Evolutionary conservation across 2,329 filamentous ascomycete species (phyloP).

Genomic region (Diaporthe australafricana): DNA sequence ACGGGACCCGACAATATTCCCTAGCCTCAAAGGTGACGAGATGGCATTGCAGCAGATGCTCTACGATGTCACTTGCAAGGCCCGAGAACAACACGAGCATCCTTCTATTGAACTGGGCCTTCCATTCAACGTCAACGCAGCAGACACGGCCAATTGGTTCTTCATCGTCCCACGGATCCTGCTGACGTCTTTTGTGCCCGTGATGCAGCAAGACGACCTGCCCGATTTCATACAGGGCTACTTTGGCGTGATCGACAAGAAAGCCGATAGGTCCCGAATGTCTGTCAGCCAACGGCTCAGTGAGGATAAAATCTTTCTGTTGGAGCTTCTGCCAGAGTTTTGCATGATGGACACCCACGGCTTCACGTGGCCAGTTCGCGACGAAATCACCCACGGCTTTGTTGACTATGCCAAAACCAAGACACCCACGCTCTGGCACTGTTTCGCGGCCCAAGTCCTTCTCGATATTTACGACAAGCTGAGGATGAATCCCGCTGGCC

Average conservation of each 20-base stretch:
- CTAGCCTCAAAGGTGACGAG: background rate
- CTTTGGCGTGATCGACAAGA: background rate
- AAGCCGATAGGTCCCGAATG: conserved; percentile 3
- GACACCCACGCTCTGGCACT: background rate
- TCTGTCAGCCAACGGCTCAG: background rate
- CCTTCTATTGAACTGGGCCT: background rate
- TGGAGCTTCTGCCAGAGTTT: background rate
- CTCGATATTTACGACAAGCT: background rate
- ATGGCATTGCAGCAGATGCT: background rate
- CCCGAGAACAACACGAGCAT: background rate
- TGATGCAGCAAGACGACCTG: background rate
- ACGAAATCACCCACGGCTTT: conserved; percentile 1
- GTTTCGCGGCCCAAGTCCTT: background rate
- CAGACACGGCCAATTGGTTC: background rate
- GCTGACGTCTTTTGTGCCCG: background rate
- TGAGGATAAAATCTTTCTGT: background rate
- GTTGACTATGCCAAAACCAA: background rate
- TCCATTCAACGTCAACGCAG: background rate
- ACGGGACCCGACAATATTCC: background rate
- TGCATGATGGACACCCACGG: background rate
- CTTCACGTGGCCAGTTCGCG: background rate
- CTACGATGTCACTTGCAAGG: background rate
- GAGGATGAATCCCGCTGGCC: background rate
- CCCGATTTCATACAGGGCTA: background rate
- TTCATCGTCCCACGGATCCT: background rate